Percentiles rank a stretch among this genome's conserved stretches.
Conservation (phyloP, 371 early-diverging fungal genomes). For the Choanephora cucurbitarum region DNA sequence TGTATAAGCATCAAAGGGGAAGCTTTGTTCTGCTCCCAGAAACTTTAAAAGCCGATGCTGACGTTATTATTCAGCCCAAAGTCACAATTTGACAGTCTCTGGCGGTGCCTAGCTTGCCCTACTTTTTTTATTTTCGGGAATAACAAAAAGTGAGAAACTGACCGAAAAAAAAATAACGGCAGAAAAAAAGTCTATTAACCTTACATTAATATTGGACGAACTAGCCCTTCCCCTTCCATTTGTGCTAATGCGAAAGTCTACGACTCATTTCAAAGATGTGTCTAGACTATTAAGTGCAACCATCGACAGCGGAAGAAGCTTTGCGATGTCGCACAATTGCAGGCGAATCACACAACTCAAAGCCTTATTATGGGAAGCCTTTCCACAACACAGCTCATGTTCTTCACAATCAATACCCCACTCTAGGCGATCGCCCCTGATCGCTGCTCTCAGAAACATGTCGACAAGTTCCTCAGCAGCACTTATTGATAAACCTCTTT, state of each 20-base stretch:
- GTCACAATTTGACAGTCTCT: not conserved
- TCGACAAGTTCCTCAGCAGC: conserved; percentile 15
- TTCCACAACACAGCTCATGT: conserved; percentile 20
- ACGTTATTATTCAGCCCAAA: not conserved
- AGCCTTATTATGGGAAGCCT: conserved; percentile 26
- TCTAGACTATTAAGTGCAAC: conserved; percentile 33
- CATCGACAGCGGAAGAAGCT: conserved; percentile 18
- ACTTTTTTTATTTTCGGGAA: not conserved
- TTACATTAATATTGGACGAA: conserved; percentile 6
- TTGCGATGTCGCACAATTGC: conserved; percentile 20
- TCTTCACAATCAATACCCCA: conserved; percentile 18
- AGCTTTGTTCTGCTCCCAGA: not conserved
- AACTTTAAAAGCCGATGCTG: not conserved
- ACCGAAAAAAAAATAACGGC: not conserved
- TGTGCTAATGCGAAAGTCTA: conserved; percentile 46
- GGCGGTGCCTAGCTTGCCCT: not conserved
- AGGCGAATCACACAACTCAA: conserved; percentile 38
- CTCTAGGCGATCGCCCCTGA: conserved; percentile 20
- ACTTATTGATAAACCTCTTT: conserved; percentile 14
- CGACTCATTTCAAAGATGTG: conserved; percentile 45
- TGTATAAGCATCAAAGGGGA: too few species aligned
- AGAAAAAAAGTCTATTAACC: not conserved
- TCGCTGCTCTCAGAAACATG: conserved; percentile 9
- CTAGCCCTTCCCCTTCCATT: conserved; percentile 1
- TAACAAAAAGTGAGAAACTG: too few species aligned